phyloP scores from a whole-genome alignment of 306 rosid species.

The Astragalus glycyphyllos region DNA sequence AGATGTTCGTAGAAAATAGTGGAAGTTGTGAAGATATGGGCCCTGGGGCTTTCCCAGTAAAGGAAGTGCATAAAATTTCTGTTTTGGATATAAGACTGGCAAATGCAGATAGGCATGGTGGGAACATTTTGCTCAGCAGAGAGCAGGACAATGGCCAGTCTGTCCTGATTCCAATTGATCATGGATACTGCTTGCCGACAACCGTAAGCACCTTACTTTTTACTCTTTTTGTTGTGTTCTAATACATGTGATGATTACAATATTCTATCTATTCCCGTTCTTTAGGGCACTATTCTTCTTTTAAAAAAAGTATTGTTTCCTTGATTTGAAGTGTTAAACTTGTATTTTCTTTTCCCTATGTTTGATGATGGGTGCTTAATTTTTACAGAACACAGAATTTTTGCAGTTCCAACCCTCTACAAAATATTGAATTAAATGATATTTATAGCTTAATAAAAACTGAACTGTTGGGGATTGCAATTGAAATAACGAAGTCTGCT shows the following conservation, averaged over 20 bases:
- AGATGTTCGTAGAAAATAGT: slow-evolving; percentile 72
- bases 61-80: slow-evolving; percentile 86
- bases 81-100: slow-evolving; percentile 86
- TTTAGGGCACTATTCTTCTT: not conserved
- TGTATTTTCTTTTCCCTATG: slow-evolving; percentile 11
- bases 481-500: slow-evolving; percentile 7
- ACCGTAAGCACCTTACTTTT: slow-evolving; percentile 59
- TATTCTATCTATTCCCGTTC: not conserved
- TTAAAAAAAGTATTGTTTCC: not conserved
- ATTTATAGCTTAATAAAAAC: slow-evolving; percentile 10
- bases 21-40: slow-evolving; percentile 97
- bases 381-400: not conserved
- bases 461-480: slow-evolving; percentile 17
- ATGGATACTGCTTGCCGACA: slow-evolving; percentile 91
- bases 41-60: slow-evolving; percentile 72
- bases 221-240: slow-evolving; percentile 29
- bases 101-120: slow-evolving; percentile 91
- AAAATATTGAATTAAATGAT: slow-evolving; percentile 6
- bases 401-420: not conserved
- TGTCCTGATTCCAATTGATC: slow-evolving; percentile 85
- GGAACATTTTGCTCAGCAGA: slow-evolving; percentile 72
- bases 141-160: slow-evolving; percentile 53
- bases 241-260: slow-evolving; percentile 21
- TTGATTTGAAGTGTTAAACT: not conserved
- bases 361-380: not conserved